phyloP scores from a whole-genome alignment of 169 alveolate genomes.

The Theileria sp. region DNA sequence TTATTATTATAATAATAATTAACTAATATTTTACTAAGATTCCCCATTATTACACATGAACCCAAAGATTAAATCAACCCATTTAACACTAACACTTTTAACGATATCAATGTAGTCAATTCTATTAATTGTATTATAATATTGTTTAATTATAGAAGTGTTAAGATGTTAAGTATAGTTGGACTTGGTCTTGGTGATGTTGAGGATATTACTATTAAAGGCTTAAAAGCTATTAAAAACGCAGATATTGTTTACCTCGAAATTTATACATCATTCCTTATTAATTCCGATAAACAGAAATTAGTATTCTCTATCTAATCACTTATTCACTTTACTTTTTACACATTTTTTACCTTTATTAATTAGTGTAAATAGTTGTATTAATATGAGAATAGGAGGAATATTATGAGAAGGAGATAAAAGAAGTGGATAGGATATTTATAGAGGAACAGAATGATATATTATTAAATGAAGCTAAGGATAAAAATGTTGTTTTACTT shows the following conservation, averaged over 20 bases:
- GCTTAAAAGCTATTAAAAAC: slow-evolving; percentile 83
- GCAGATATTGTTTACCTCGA: slow-evolving; percentile 88
- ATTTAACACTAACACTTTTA: neutral
- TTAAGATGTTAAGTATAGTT: slow-evolving; percentile 85
- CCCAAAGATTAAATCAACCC: neutral
- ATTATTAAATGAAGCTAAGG: slow-evolving; percentile 85
- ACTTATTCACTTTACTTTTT: neutral
- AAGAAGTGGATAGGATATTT: slow-evolving; percentile 91
- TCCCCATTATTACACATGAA: slow-evolving; percentile 3
- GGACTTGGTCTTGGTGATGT: slow-evolving; percentile 93
- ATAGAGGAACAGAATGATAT: slow-evolving; percentile 89
- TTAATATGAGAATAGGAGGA: slow-evolving; percentile 46
- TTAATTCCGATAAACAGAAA: slow-evolving; percentile 72
- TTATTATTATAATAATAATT: neutral
- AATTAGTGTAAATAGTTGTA: no score
- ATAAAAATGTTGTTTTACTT: slow-evolving; percentile 82
- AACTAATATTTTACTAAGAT: neutral
- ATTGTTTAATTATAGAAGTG: no score
- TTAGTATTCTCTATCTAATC: slow-evolving; percentile 58
- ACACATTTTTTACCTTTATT: neutral
- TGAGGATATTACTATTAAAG: slow-evolving; percentile 89
- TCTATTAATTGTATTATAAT: slow-evolving; percentile 54
- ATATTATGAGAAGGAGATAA: slow-evolving; percentile 80
- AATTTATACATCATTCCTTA: slow-evolving; percentile 90
- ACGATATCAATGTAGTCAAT: neutral